phyloP scores from a whole-genome alignment of 768 basidiomycete species.

The Tricholomella constricta region DNA sequence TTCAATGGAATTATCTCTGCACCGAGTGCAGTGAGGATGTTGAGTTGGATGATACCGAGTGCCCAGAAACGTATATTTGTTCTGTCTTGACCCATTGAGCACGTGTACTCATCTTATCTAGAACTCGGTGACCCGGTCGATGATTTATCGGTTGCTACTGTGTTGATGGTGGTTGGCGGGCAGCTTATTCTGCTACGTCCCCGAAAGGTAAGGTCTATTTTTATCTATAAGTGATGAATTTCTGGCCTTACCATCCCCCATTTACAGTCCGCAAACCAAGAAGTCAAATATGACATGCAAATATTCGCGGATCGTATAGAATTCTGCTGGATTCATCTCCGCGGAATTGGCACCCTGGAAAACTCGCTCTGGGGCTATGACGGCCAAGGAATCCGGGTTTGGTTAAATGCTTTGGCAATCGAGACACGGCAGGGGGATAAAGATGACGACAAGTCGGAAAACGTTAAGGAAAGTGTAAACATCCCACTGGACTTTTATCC shows the following conservation, averaged over 20 bases:
- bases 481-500: slow-evolving; percentile 95
- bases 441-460: slow-evolving; percentile 33
- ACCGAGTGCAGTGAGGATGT: slow-evolving; percentile 80
- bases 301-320: slow-evolving; percentile 96
- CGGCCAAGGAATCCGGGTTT: slow-evolving; percentile 84
- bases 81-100: background rate
- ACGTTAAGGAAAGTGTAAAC: slow-evolving; percentile 91
- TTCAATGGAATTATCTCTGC: slow-evolving; percentile 88
- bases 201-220: slow-evolving; percentile 59
- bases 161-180: slow-evolving; percentile 93
- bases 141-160: slow-evolving; percentile 91
- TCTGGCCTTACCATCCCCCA: background rate
- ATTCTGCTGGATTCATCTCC: slow-evolving; percentile 98
- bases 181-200: slow-evolving; percentile 88
- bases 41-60: slow-evolving; percentile 97
- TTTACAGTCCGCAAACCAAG: slow-evolving; percentile 72
- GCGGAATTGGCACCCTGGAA: slow-evolving; percentile 89
- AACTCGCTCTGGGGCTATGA: slow-evolving; percentile 99
- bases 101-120: slow-evolving; percentile 30
- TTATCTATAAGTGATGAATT: background rate
- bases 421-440: slow-evolving; percentile 54
- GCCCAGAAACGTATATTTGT: slow-evolving; percentile 82
- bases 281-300: slow-evolving; percentile 97
- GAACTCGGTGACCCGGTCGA: slow-evolving; percentile 93
- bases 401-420: slow-evolving; percentile 94